These are phyloP conservation scores for Schizophyllum commune DNA, from an alignment of 1,284 basidiomycete species.

Conservation along the genomic window DNA sequence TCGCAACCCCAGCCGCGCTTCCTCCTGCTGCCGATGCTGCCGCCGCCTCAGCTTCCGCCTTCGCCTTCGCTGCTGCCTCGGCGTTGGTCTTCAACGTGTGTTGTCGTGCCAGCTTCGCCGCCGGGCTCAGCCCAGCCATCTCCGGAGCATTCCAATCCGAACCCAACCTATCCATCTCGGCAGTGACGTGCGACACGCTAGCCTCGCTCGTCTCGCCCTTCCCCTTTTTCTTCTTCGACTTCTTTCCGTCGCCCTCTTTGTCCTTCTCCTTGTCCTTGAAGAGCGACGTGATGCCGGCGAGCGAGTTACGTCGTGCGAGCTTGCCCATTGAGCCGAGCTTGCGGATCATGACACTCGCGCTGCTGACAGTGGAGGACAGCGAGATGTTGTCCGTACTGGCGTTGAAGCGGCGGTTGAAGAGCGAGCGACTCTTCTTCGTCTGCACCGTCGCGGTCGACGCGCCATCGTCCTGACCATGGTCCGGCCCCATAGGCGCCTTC, in stretches of 20 bases:
- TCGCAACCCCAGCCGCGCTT: constrained; percentile 39
- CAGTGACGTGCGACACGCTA: constrained; percentile 77
- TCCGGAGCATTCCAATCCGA: constrained; percentile 41
- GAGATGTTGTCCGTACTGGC: constrained; percentile 97
- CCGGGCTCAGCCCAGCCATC: constrained; percentile 81
- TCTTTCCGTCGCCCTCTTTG: constrained; percentile 53
- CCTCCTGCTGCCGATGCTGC: constrained; percentile 20
- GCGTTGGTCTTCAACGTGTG: constrained; percentile 83
- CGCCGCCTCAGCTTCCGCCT: constrained; percentile 22
- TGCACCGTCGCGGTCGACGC: constrained; percentile 44
- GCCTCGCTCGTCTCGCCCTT: constrained; percentile 69
- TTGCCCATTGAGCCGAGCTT: constrained; percentile 93
- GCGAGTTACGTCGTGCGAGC: constrained; percentile 82
- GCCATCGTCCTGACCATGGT: constrained; percentile 13
- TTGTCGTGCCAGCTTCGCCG: constrained; percentile 85
- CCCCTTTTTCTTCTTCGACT: constrained; percentile 49
- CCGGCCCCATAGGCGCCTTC: constrained; percentile 4
- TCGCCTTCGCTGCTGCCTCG: constrained; percentile 26
- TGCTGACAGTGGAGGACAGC: constrained; percentile 92
- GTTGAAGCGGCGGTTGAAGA: constrained; percentile 91
- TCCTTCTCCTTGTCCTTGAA: constrained; percentile 87
- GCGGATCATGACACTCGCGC: constrained; percentile 94
- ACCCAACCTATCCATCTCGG: constrained; percentile 69
- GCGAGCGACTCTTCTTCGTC: constrained; percentile 60
- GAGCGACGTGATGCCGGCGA: constrained; percentile 89